Conservation (phyloP, 352 stramenopile species). For the Pythium volutum region DNA sequence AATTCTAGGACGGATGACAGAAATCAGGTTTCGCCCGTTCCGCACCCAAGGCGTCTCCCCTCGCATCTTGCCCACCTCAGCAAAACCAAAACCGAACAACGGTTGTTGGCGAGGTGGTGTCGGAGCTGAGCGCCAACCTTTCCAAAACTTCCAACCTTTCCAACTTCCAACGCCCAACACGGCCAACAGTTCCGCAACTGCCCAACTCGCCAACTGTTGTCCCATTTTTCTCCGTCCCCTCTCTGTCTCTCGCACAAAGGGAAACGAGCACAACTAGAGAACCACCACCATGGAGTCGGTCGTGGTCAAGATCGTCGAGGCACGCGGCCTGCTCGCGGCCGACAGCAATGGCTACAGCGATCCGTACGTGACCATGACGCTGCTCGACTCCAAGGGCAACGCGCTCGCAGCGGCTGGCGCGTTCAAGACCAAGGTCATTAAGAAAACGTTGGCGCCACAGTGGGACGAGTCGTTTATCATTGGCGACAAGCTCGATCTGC, state of each 20-base stretch:
- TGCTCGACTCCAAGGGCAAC: conserved; percentile 59
- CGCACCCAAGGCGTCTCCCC: conserved; percentile 13
- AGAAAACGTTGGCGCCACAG: conserved; percentile 59
- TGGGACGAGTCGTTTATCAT: conserved; percentile 68
- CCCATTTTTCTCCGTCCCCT: too few relatives aligned
- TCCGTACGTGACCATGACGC: conserved; percentile 65
- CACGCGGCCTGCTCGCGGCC: conserved; percentile 59
- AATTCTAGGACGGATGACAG: neutral
- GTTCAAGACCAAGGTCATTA: conserved; percentile 66
- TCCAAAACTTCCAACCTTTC: too few relatives aligned
- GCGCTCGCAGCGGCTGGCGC: conserved; percentile 38
- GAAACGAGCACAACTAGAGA: neutral
- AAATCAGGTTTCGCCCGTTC: conserved; percentile 1
- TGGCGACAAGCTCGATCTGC: conserved; percentile 62
- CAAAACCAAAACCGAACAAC: neutral
- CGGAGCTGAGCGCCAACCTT: neutral
- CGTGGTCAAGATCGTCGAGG: conserved; percentile 57
- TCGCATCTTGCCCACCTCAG: neutral
- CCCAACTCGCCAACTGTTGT: neutral
- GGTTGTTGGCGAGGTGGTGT: neutral
- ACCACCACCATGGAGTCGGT: conserved; percentile 16
- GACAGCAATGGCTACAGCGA: conserved; percentile 68
- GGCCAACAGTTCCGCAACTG: neutral
- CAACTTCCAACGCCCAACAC: neutral
- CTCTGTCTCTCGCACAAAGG: neutral